phyloP scores from a whole-genome alignment of 371 early-diverging fungal species.

The Batkoa obscura region DNA sequence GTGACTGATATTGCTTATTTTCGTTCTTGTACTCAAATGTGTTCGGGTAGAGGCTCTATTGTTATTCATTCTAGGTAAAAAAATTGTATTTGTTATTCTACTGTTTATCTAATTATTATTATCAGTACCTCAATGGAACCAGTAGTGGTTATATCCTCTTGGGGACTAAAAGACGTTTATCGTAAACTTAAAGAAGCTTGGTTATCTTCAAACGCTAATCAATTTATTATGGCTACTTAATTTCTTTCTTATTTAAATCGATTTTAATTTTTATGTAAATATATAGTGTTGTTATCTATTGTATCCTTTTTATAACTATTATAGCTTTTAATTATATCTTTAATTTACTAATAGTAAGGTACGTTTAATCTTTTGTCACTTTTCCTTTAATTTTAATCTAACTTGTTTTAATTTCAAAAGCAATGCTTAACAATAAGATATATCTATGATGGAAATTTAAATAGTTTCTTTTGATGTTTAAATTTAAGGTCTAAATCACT shows the following conservation, averaged over 20 bases:
- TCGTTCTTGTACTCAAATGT: neutral
- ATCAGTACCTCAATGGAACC: neutral
- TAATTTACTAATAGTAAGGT: no score
- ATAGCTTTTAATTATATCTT: no score
- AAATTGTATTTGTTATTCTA: neutral
- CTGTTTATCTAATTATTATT: neutral
- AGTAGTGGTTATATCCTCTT: neutral
- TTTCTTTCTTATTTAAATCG: neutral
- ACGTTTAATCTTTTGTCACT: no score
- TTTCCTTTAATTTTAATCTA: no score
- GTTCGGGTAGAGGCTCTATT: neutral
- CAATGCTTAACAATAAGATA: no score
- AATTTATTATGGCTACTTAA: constrained; percentile 4
- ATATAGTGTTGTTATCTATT: no score
- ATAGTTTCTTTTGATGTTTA: no score
- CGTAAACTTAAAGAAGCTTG: constrained; percentile 3
- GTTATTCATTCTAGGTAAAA: constrained; percentile 4
- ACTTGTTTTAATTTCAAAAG: no score
- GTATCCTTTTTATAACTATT: no score
- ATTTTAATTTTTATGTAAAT: neutral
- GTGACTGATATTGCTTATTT: neutral
- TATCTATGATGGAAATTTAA: no score
- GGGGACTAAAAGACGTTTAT: neutral
- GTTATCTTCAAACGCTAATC: constrained; percentile 1
- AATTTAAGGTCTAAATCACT: no score